phyloP scores from a whole-genome alignment of 176 grass and related monocot genomes.

The Typha latifolia region DNA sequence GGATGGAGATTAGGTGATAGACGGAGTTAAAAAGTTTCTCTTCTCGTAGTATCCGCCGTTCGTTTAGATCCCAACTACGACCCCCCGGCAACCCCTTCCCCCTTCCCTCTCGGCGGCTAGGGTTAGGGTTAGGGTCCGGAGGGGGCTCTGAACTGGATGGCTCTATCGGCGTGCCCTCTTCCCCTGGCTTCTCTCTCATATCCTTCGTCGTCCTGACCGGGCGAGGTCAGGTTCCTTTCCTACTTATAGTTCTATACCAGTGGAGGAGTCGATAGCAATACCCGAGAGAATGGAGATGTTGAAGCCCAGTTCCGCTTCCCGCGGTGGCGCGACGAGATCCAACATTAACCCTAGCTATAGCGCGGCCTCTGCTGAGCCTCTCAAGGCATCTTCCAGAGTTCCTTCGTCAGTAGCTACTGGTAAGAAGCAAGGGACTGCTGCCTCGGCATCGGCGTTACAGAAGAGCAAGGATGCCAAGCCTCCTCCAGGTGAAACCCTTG shows the following conservation, averaged over 20 bases:
- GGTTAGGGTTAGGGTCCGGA: neutral
- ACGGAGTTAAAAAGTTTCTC: neutral
- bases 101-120: slow-evolving; percentile 6
- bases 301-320: slow-evolving; percentile 4
- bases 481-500: neutral
- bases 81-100: neutral
- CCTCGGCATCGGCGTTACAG: slow-evolving; percentile 2
- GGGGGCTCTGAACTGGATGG: neutral
- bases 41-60: slow-evolving; percentile 16
- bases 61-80: neutral
- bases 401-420: neutral
- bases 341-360: neutral
- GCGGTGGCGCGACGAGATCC: neutral
- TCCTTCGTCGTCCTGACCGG: neutral
- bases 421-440: slow-evolving; percentile 5
- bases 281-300: neutral
- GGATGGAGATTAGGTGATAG: neutral
- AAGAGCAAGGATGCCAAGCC: slow-evolving; percentile 16
- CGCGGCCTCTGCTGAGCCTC: neutral
- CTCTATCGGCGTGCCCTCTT: neutral
- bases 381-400: slow-evolving; percentile 6
- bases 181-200: neutral
- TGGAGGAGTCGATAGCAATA: neutral
- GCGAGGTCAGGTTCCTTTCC: no score
- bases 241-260: neutral